Conservation (phyloP, 2,329 filamentous ascomycete species). For the Emmonsiellopsis sp. region DNA sequence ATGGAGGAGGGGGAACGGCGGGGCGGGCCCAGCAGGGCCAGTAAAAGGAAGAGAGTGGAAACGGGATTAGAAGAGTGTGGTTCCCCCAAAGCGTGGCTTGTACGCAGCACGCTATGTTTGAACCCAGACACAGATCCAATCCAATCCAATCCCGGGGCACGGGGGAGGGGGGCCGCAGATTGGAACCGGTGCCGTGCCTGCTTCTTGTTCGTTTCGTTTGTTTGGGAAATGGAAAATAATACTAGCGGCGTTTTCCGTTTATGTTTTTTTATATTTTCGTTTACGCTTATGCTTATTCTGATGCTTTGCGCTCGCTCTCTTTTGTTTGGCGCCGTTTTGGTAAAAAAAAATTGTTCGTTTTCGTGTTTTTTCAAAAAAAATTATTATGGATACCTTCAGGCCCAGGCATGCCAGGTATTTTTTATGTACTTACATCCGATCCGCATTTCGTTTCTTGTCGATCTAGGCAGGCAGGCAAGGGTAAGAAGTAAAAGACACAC, state of each 20-base stretch:
- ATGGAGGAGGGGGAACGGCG: background rate
- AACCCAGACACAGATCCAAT: background rate
- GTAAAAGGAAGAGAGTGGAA: background rate
- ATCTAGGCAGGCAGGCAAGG: background rate
- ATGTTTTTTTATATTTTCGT: no score
- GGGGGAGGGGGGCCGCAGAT: no score
- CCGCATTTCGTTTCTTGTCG: background rate
- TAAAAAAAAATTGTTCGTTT: no score
- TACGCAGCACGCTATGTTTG: background rate
- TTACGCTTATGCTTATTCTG: no score
- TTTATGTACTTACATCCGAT: background rate
- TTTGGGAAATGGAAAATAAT: no score
- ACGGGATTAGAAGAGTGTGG: background rate
- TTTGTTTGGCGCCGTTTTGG: no score
- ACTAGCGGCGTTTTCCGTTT: no score
- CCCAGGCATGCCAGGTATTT: background rate
- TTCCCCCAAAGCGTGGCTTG: background rate
- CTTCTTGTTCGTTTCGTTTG: no score
- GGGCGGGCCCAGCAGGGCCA: background rate
- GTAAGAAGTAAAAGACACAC: background rate
- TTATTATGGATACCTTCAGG: background rate
- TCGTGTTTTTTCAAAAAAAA: no score
- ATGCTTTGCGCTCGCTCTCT: no score
- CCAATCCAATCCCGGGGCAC: no score
- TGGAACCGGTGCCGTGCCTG: no score